Evolutionary conservation across 495 filamentous ascomycete species (phyloP).

Genomic region (Penicillium waksmanii): DNA sequence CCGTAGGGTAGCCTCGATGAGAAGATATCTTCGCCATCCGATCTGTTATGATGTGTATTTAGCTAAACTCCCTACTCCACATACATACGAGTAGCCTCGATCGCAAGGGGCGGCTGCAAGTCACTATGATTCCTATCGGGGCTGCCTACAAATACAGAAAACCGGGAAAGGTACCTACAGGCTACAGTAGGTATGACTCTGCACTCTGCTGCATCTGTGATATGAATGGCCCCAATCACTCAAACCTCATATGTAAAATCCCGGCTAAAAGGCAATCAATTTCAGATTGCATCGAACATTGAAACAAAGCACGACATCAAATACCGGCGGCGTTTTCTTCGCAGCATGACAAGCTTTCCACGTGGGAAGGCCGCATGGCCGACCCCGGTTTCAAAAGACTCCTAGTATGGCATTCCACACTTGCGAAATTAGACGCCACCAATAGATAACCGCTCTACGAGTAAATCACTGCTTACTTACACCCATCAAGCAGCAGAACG

Average conservation of each 20-base stretch:
- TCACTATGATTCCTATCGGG: conserved; percentile 22
- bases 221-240: conserved; percentile 3
- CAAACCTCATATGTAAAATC: background rate
- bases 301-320: background rate
- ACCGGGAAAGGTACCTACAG: background rate
- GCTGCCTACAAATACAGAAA: conserved; percentile 15
- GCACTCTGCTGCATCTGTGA: conserved; percentile 9
- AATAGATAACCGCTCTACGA: too few species aligned
- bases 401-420: background rate
- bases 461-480: too few species aligned
- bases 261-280: background rate
- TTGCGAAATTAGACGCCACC: background rate
- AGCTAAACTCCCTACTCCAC: too few species aligned
- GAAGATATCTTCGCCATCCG: too few species aligned
- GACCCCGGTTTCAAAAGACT: background rate
- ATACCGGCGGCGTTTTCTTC: background rate
- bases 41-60: background rate
- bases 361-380: background rate
- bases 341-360: conserved; percentile 3
- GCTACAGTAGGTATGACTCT: too few species aligned
- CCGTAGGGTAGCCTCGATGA: background rate
- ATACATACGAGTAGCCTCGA: background rate
- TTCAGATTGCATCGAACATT: too few species aligned
- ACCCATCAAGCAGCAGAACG: background rate
- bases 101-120: conserved; percentile 25